These are phyloP conservation scores for Aspergillus incahuasiensis DNA, from an alignment of 495 filamentous ascomycete genomes.

Conservation along the genomic window DNA sequence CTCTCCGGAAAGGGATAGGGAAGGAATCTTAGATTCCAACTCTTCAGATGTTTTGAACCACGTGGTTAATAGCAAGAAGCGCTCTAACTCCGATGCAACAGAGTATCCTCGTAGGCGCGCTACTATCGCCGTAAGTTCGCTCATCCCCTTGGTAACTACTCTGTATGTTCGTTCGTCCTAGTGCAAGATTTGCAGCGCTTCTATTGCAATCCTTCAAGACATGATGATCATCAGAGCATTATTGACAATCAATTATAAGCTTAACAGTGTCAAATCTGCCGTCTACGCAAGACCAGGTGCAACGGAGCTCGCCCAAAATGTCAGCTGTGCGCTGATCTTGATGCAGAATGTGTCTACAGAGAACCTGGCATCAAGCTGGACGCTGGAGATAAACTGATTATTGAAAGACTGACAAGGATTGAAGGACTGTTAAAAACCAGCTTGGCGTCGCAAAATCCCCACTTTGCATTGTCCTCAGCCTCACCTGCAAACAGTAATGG, in stretches of 20 bases:
- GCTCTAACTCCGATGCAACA: slow-evolving; percentile 59
- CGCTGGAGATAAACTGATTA: slow-evolving; percentile 78
- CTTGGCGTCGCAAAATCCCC: slow-evolving; percentile 47
- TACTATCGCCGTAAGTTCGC: slow-evolving; percentile 64
- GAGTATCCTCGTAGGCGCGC: slow-evolving; percentile 67
- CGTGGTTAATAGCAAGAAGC: slow-evolving; percentile 50
- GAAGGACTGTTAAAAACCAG: slow-evolving; percentile 71
- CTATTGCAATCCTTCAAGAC: no score
- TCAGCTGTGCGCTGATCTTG: slow-evolving; percentile 74
- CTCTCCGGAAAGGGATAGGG: slow-evolving; percentile 18
- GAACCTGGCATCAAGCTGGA: slow-evolving; percentile 86
- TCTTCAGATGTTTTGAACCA: slow-evolving; percentile 3
- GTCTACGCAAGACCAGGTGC: slow-evolving; percentile 76
- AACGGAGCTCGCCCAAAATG: slow-evolving; percentile 81
- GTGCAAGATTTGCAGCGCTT: neutral
- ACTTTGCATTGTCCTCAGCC: slow-evolving; percentile 43
- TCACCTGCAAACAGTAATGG: slow-evolving; percentile 70
- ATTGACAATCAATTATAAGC: neutral
- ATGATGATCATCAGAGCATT: neutral
- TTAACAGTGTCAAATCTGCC: slow-evolving; percentile 74
- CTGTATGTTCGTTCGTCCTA: neutral
- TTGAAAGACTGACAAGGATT: slow-evolving; percentile 70
- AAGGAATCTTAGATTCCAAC: slow-evolving; percentile 8
- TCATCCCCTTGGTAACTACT: neutral
- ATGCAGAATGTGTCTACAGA: slow-evolving; percentile 77